A percentile compares a stretch with the other conserved stretches of the same genome.
Evolutionary conservation across 2,329 filamentous ascomycete species (phyloP).

Genomic region (Aspergillus japonicus): DNA sequence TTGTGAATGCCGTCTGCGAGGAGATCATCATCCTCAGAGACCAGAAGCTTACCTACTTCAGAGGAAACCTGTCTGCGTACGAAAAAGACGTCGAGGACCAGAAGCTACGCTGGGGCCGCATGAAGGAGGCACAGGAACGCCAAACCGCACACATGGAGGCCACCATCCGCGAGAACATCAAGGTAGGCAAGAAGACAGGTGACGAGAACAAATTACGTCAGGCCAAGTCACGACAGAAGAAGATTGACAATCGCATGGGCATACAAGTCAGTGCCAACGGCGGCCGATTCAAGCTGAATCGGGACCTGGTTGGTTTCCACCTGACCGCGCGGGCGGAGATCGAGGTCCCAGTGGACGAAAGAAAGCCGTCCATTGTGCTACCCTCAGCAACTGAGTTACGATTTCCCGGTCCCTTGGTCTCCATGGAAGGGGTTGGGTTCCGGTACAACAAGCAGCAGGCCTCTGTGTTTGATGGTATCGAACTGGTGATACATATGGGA

Average conservation of each 20-base stretch:
- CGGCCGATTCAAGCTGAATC: slow-evolving; percentile 75
- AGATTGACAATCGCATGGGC: slow-evolving; percentile 77
- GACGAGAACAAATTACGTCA: slow-evolving; percentile 85
- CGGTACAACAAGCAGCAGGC: slow-evolving; percentile 54
- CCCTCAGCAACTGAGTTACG: slow-evolving; percentile 67
- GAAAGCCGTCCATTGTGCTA: slow-evolving; percentile 57
- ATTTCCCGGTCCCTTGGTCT: slow-evolving; percentile 72
- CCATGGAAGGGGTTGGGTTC: slow-evolving; percentile 67
- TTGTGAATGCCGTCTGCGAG: slow-evolving; percentile 71
- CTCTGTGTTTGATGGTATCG: slow-evolving; percentile 61
- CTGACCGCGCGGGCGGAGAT: slow-evolving; percentile 63
- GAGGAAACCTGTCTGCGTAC: slow-evolving; percentile 71
- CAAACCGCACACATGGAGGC: slow-evolving; percentile 79
- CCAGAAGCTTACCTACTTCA: slow-evolving; percentile 69
- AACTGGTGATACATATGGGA: slow-evolving; percentile 68
- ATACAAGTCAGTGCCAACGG: slow-evolving; percentile 71
- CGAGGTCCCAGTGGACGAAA: slow-evolving; percentile 64
- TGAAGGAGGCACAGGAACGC: slow-evolving; percentile 79
- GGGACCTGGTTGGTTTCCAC: slow-evolving; percentile 67
- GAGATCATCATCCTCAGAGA: slow-evolving; percentile 76
- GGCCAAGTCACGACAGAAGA: slow-evolving; percentile 80
- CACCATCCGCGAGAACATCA: slow-evolving; percentile 71
- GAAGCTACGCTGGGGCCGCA: slow-evolving; percentile 65
- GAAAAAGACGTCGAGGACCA: slow-evolving; percentile 65
- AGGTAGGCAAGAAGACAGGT: slow-evolving; percentile 71